Evolutionary conservation across 2,329 filamentous ascomycete genomes (phyloP), one percentile per base, ranked within the genome.

Genomic region (Alternaria dauci): DNA sequence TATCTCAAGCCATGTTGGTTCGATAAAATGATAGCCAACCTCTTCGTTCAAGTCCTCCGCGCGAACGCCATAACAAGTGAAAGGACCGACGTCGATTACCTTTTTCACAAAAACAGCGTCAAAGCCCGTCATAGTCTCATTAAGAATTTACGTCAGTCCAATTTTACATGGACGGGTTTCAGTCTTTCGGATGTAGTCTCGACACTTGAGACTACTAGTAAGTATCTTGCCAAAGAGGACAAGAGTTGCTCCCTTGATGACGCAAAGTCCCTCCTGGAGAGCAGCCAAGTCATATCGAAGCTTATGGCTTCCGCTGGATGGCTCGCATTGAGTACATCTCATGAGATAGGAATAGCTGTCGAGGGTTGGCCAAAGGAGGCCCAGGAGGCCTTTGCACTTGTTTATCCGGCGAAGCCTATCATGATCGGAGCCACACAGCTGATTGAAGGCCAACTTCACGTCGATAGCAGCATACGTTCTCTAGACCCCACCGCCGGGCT

Each of bases 1-100:
- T 84, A 90, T 55, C 82, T 97, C 2, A 87, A 95, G 62, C 93
- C 93, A 0, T 94, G 90, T 1, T 92, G 89, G 70, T 93, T 94
- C 72, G 94, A 97, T 76, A 92, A 89, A 71, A 77, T 97, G 9
- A 92, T 90, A 0, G 84, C 94, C 26, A 97, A 97, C 67, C 79
- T 96, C 1, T 97, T 97, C 72, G 87, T 92, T 0, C 91, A 95
- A 79, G 88, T 92, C 73, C 87, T 97, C 47, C 89, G 91, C 2
- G 89, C 92, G 66, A 98, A 98, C 73, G 89, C 93, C 0, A 88
- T 98, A 1, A 94, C 94, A 25, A 97, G 93, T 5, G 92, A 97
- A 72, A 84, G 94, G 11, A 88, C 86, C 0, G 94, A 94, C 69
- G 83, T 87, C 56, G 94, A 97, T 74, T 97, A 97, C 73, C 90